A percentile compares a stretch with the other conserved stretches of the same genome.
Evolutionary conservation across 768 basidiomycete genomes (phyloP).

Genomic region (Kwoniella botswanensis): DNA sequence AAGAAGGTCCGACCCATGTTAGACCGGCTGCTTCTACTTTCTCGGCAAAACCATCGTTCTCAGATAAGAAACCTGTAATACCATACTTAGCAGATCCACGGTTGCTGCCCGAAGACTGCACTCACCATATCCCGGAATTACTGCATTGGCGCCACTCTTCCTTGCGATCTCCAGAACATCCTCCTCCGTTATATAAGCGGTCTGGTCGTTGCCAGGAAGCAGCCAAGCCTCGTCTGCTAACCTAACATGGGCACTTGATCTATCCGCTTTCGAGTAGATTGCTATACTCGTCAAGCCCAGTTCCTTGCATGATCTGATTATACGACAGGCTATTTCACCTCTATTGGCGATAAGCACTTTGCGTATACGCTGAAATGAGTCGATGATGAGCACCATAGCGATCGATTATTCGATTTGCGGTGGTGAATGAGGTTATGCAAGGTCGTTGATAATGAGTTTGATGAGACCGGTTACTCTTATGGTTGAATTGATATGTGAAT

Average conservation of each 20-base stretch:
- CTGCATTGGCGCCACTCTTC: conserved; percentile 38
- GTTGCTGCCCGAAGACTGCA: not conserved
- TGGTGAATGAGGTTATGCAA: not conserved
- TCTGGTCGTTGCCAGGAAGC: conserved; percentile 37
- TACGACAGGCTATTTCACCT: conserved; percentile 73
- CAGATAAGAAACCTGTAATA: conserved; percentile 66
- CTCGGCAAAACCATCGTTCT: conserved; percentile 67
- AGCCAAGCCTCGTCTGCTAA: conserved; percentile 64
- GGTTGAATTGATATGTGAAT: not conserved
- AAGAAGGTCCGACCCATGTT: conserved; percentile 66
- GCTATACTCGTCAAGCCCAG: conserved; percentile 66
- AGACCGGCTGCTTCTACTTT: conserved; percentile 63
- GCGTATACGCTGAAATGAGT: conserved; percentile 28
- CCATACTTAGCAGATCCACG: too few relatives aligned
- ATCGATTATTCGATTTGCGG: not conserved
- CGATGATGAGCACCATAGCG: conserved; percentile 32
- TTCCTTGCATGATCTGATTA: conserved; percentile 65
- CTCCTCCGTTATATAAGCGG: conserved; percentile 37
- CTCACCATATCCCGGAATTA: conserved; percentile 55
- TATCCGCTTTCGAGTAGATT: conserved; percentile 68
- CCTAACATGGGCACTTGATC: conserved; percentile 66
- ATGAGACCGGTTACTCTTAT: not conserved
- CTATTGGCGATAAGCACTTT: conserved; percentile 70
- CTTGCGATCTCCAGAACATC: conserved; percentile 39
- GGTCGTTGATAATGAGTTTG: too few relatives aligned